These are phyloP conservation scores for Ilyonectria sp. DNA, from an alignment of 2,329 filamentous ascomycete genomes.

Conservation along the genomic window DNA sequence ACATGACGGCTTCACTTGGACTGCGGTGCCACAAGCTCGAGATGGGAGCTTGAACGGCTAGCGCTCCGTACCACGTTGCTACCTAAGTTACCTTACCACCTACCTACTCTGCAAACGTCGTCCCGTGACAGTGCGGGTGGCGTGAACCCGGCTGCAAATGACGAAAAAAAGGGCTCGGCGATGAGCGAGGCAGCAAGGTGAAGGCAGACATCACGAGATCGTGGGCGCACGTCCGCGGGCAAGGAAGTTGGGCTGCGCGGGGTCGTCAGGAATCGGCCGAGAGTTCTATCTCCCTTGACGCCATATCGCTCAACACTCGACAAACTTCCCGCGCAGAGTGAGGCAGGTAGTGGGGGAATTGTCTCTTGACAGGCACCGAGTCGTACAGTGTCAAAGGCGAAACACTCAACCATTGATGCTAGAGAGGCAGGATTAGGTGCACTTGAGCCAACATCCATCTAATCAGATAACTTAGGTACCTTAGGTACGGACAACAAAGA, in stretches of 20 bases:
- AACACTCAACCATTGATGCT: background rate
- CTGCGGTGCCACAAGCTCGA: background rate
- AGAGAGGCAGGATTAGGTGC: background rate
- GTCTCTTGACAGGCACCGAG: background rate
- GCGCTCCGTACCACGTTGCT: background rate
- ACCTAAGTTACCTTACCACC: background rate
- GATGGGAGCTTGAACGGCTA: background rate
- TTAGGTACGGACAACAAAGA: too few species aligned
- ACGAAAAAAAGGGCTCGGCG: constrained; percentile 17
- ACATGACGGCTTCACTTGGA: background rate
- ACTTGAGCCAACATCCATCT: background rate
- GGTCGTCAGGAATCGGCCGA: constrained; percentile 7
- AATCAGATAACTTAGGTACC: too few species aligned
- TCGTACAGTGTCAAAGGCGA: background rate
- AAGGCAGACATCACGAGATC: constrained; percentile 25
- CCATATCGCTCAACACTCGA: background rate
- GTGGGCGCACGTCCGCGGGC: background rate
- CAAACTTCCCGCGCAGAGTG: background rate
- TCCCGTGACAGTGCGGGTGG: constrained; percentile 15
- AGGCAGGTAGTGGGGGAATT: background rate
- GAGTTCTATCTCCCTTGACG: background rate
- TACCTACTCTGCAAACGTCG: constrained; percentile 1
- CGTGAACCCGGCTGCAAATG: constrained; percentile 20
- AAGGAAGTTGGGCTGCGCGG: constrained; percentile 11
- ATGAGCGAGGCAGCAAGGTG: constrained; percentile 18